Conservation (phyloP, 805 yeast genomes). For the Yarrowia hollandica region DNA sequence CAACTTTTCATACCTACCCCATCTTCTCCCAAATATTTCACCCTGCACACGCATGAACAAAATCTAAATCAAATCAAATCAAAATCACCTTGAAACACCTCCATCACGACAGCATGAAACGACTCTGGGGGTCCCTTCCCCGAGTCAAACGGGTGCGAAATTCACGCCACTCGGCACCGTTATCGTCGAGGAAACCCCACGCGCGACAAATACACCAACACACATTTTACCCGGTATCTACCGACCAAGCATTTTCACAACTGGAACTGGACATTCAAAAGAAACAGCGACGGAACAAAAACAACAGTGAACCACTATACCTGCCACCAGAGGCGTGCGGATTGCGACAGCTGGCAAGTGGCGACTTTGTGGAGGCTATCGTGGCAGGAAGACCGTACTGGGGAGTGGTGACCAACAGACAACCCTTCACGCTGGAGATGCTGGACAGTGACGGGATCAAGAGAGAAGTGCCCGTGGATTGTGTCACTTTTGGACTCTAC, state of each 20-base stretch:
- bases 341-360: background rate
- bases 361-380: slow-evolving; percentile 23
- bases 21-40: background rate
- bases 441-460: slow-evolving; percentile 13
- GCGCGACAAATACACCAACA: slow-evolving; percentile 11
- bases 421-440: slow-evolving; percentile 14
- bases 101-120: slow-evolving; percentile 19
- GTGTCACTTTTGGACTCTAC: slow-evolving; percentile 14
- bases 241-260: slow-evolving; percentile 10
- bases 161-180: background rate
- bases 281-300: too few species aligned
- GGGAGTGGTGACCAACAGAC: slow-evolving; percentile 9
- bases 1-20: background rate
- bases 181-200: background rate
- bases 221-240: slow-evolving; percentile 9
- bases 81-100: too few species aligned
- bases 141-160: slow-evolving; percentile 1
- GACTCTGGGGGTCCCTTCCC: slow-evolving; percentile 23
- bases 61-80: slow-evolving; percentile 16
- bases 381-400: slow-evolving; percentile 15
- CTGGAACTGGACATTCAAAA: background rate
- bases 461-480: slow-evolving; percentile 16
- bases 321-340: slow-evolving; percentile 26
- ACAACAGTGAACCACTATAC: background rate
- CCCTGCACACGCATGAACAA: slow-evolving; percentile 15